Evolutionary conservation across 495 filamentous ascomycete species (phyloP), one percentile per base, ranked within the genome.

Genomic region (Penicillium coprophilum): DNA sequence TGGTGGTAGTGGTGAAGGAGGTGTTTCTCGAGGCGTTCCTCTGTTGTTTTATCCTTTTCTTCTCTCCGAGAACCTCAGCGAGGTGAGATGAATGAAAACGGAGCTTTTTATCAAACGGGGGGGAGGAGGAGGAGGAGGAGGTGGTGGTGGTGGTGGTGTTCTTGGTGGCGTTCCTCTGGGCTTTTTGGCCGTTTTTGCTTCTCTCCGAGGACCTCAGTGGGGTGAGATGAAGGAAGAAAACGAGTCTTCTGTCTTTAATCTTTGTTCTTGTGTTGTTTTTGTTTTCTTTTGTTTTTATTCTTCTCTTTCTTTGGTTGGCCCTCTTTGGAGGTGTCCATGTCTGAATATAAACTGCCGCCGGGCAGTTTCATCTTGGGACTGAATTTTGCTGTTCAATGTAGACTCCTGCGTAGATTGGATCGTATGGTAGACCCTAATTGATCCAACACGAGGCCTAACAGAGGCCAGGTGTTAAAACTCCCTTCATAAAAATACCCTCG

Each of bases 101-200:
- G 30, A 34, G 46, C 46, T 23, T 32, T 34, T 48, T 30, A 30
- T 3, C 15, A 19, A 30, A 28, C 44, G 6, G 24, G 44, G 44
- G 23, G 24, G 7, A 24, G 44, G n/a, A n/a, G n/a, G n/a, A n/a
- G n/a, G n/a, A n/a, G n/a, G n/a, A n/a, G n/a, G n/a, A n/a, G n/a
- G n/a, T n/a, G n/a, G n/a, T n/a, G n/a, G n/a, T n/a, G n/a, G n/a
- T n/a, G n/a, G n/a, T n/a, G n/a, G n/a, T n/a, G n/a, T n/a, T n/a
- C n/a, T n/a, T 30, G 44, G 30, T 47, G 41, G 49, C 41, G 38
- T 43, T 56, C 48, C 47, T 44, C 46, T 51, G 39, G 24, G 48
- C 28, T 52, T 40, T 51, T 54, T 45, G 51, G 32, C 51, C 51
- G 51, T 54, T 54, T 54, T 54, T 54, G 40, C 51, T 54, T 54